Conservation (phyloP, 2,329 filamentous ascomycete species). For the Ceratocystis huliohia region DNA sequence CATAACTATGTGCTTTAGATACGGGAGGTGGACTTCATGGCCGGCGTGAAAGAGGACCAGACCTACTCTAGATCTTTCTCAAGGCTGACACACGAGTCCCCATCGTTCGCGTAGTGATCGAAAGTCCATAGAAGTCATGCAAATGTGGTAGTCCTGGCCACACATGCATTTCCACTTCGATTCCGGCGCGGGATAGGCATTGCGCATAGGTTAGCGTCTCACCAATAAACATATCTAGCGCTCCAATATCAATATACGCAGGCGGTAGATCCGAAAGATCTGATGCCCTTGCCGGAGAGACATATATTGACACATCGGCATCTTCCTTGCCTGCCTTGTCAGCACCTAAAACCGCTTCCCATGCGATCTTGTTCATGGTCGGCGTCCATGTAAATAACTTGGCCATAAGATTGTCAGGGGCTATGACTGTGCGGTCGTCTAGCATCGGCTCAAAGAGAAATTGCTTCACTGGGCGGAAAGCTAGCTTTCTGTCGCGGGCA, state of each 20-base stretch:
- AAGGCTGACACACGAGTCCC: slow-evolving; percentile 14
- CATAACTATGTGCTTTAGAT: no score
- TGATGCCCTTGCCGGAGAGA: slow-evolving; percentile 24
- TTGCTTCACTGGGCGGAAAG: slow-evolving; percentile 26
- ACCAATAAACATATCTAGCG: slow-evolving; percentile 30
- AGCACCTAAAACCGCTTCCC: slow-evolving; percentile 23
- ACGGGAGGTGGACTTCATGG: no score
- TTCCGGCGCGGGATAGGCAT: slow-evolving; percentile 27
- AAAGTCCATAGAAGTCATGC: slow-evolving; percentile 18
- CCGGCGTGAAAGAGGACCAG: no score
- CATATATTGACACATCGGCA: slow-evolving; percentile 22
- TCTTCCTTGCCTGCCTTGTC: slow-evolving; percentile 21
- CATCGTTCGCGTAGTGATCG: slow-evolving; percentile 17
- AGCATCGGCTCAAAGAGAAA: slow-evolving; percentile 29
- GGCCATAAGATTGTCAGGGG: slow-evolving; percentile 1
- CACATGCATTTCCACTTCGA: slow-evolving; percentile 32
- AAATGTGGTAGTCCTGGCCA: slow-evolving; percentile 32
- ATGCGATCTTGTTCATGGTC: slow-evolving; percentile 23
- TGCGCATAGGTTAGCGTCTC: slow-evolving; percentile 28
- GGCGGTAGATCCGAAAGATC: slow-evolving; percentile 27
- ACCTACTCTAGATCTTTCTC: not conserved
- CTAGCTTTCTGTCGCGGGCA: slow-evolving; percentile 25
- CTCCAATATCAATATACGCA: slow-evolving; percentile 31
- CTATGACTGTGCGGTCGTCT: slow-evolving; percentile 26
- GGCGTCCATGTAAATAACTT: slow-evolving; percentile 22